Evolutionary conservation across 495 filamentous ascomycete genomes (phyloP), one percentile per base, ranked within the genome.

Genomic region (Podospora comata): DNA sequence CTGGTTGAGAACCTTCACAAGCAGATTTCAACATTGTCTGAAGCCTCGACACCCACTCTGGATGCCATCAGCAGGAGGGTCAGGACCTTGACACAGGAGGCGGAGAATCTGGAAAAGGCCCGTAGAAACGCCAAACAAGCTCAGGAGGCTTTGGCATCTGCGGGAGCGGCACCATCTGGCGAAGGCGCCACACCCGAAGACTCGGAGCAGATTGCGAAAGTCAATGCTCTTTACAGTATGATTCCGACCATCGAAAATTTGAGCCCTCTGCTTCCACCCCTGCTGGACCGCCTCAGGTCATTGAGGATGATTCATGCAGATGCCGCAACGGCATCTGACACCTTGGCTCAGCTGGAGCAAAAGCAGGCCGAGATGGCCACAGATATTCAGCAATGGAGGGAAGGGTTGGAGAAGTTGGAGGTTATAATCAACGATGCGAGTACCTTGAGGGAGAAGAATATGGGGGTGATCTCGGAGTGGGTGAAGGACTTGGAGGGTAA

Each of bases 171-270:
- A 28, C 60, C 74, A 62, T 71, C 72, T 65, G 56, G 69, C 13
- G 82, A 81, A 44, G 67, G 65, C 18, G 70, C 55, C 64, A 72
- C 34, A 66, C 69, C 53, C 20, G 79, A 81, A 44, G 85, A 85
- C 32, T 84, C 87, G 44, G 92, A 96, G 73, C 87, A 92, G 70
- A 85, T 85, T 19, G 85, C 92, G 55, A 97, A 96, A 77, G 90
- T 98, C 75, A 94, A 96, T 72, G 93, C 94, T 2, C 86, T 99
- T 3, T 98, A 97, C 77, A 89, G 90, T 2, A 92, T 92, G 18
- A 84, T 99, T 5, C 88, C 92, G 5, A 94, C 92, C 13, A 96
- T 99, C 69, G 92, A 97, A 78, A 91, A 85, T 65, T 82, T 98
- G 16, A 85, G 91, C 4, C 95, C 96, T 6, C 79, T 97, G 26